Evolutionary conservation across 495 filamentous ascomycete genomes (phyloP).

Genomic region (Copromyces sp.): DNA sequence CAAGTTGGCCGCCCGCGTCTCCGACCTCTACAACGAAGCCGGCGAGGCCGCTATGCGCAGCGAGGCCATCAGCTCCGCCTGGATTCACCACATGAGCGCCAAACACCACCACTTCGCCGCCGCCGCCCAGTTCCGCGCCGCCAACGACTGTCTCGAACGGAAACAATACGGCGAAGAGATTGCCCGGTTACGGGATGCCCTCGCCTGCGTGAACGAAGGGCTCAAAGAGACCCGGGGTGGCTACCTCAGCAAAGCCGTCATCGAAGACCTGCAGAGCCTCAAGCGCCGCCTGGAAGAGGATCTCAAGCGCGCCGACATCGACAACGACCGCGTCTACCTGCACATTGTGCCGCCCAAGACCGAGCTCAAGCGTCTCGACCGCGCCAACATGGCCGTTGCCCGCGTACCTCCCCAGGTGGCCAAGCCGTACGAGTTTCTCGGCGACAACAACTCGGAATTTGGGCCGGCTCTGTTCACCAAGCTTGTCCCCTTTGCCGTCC

Average conservation of each 20-base stretch:
- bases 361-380: slow-evolving; percentile 73
- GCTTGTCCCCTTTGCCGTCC: slow-evolving; percentile 90
- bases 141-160: slow-evolving; percentile 87
- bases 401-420: slow-evolving; percentile 76
- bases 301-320: slow-evolving; percentile 85
- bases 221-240: slow-evolving; percentile 63
- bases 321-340: slow-evolving; percentile 92
- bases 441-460: slow-evolving; percentile 59
- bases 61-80: slow-evolving; percentile 80
- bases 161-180: slow-evolving; percentile 94
- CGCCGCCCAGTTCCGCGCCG: slow-evolving; percentile 89
- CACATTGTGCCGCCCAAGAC: slow-evolving; percentile 78
- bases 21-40: slow-evolving; percentile 78
- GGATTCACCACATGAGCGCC: slow-evolving; percentile 96
- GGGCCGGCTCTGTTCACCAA: slow-evolving; percentile 82
- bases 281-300: slow-evolving; percentile 78
- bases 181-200: slow-evolving; percentile 69
- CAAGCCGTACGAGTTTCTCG: slow-evolving; percentile 66
- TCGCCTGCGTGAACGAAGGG: slow-evolving; percentile 75
- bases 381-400: slow-evolving; percentile 78
- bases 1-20: slow-evolving; percentile 83
- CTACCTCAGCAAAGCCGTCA: slow-evolving; percentile 76
- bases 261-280: slow-evolving; percentile 73
- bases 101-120: slow-evolving; percentile 98
- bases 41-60: slow-evolving; percentile 81